A percentile compares a stretch with the other conserved stretches of the same genome.
These are phyloP conservation scores for Lactarius deliciosus DNA, from an alignment of 768 basidiomycete species.

Conservation along the genomic window DNA sequence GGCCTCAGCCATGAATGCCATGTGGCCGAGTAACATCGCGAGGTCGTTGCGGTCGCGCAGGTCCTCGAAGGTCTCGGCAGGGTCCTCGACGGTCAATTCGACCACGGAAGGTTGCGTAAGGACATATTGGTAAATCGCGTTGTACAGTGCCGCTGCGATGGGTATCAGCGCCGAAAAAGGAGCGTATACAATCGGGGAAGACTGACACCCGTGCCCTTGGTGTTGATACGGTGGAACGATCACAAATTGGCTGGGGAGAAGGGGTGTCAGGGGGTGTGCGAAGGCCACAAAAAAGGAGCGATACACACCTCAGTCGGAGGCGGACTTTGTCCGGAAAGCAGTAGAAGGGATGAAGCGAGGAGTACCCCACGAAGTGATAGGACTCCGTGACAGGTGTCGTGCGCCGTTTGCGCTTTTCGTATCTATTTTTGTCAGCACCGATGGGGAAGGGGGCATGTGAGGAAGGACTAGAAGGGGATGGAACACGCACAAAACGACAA, in stretches of 20 bases:
- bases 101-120: constrained; percentile 64
- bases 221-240: constrained; percentile 89
- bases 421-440: constrained; percentile 47
- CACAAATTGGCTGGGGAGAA: constrained; percentile 76
- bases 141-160: constrained; percentile 77
- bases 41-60: constrained; percentile 91
- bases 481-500: constrained; percentile 71
- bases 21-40: constrained; percentile 63
- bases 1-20: constrained; percentile 69
- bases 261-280: constrained; percentile 1
- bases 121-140: constrained; percentile 77
- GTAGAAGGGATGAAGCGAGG: constrained; percentile 93
- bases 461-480: neutral
- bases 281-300: neutral
- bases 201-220: constrained; percentile 86
- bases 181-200: neutral
- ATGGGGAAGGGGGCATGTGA: neutral
- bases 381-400: constrained; percentile 48
- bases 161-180: constrained; percentile 6
- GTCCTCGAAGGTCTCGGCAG: constrained; percentile 97
- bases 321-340: constrained; percentile 91
- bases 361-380: constrained; percentile 95
- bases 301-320: constrained; percentile 73
- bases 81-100: constrained; percentile 97
- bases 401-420: constrained; percentile 75